phyloP scores from a whole-genome alignment of 768 basidiomycete species.

The Strobilomyces echinocephalus region DNA sequence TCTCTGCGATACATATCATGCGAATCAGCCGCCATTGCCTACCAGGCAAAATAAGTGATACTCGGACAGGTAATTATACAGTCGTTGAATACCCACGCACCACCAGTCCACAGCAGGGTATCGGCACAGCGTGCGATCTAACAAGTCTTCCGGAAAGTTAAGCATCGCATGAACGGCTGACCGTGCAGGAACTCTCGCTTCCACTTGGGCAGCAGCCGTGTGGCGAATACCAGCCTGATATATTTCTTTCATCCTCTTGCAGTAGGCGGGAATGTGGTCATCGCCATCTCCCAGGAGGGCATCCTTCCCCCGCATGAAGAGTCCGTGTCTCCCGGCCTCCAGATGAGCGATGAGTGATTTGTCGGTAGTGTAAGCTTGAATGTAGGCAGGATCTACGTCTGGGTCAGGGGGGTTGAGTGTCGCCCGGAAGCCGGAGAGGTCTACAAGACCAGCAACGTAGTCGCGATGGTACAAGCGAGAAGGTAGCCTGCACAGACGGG shows the following conservation, averaged over 20 bases:
- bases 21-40: slow-evolving; percentile 9
- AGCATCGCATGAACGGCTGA: not conserved
- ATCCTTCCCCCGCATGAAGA: not conserved
- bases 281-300: not conserved
- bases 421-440: not conserved
- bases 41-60: too few relatives aligned
- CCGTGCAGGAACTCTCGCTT: not conserved
- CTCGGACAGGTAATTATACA: too few relatives aligned
- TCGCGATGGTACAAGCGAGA: not conserved
- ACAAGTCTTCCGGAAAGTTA: not conserved
- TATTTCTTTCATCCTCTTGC: not conserved
- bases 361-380: slow-evolving; percentile 2
- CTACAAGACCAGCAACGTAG: not conserved
- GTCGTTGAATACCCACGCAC: not conserved
- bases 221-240: not conserved
- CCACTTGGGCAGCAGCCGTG: slow-evolving; percentile 1
- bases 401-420: not conserved
- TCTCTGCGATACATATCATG: slow-evolving; percentile 2
- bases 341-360: slow-evolving; percentile 1
- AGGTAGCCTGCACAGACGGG: not conserved
- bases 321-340: slow-evolving; percentile 2
- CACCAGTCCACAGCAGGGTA: slow-evolving; percentile 3
- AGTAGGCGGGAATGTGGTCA: not conserved
- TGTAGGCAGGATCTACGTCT: not conserved
- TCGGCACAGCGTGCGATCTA: not conserved